Conservation (phyloP, 2,329 filamentous ascomycete species). For the Cercospora nicotianae region DNA sequence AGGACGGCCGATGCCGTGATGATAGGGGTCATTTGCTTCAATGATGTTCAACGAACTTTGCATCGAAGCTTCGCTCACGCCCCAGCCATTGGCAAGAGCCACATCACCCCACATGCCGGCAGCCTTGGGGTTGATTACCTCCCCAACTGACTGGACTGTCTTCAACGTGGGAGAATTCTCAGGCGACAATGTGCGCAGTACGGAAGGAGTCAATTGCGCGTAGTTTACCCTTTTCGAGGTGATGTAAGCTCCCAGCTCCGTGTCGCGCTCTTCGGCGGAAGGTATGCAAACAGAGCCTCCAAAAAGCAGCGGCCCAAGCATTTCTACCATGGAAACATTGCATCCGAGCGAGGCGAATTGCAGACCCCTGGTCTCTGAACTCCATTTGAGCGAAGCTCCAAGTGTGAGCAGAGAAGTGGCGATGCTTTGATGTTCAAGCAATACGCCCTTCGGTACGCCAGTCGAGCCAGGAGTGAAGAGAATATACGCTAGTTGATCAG, state of each 20-base stretch:
- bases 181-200: background rate
- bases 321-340: background rate
- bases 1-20: slow-evolving; percentile 38
- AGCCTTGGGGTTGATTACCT: background rate
- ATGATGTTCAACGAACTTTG: background rate
- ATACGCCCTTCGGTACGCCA: background rate
- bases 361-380: background rate
- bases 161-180: background rate
- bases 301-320: background rate
- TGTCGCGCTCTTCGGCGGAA: background rate
- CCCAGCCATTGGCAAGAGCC: background rate
- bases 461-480: background rate
- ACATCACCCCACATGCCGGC: background rate
- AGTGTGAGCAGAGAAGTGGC: background rate
- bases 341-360: background rate
- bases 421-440: background rate
- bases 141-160: background rate
- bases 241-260: background rate
- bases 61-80: background rate
- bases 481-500: background rate
- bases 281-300: background rate
- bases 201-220: background rate
- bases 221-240: background rate
- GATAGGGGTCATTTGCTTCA: background rate
- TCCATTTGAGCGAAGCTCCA: background rate